Percentiles rank a stretch among this genome's conserved stretches.
These are phyloP conservation scores for Eucalyptus sp. DNA, from an alignment of 345 rosid species.

Conservation along the genomic window DNA sequence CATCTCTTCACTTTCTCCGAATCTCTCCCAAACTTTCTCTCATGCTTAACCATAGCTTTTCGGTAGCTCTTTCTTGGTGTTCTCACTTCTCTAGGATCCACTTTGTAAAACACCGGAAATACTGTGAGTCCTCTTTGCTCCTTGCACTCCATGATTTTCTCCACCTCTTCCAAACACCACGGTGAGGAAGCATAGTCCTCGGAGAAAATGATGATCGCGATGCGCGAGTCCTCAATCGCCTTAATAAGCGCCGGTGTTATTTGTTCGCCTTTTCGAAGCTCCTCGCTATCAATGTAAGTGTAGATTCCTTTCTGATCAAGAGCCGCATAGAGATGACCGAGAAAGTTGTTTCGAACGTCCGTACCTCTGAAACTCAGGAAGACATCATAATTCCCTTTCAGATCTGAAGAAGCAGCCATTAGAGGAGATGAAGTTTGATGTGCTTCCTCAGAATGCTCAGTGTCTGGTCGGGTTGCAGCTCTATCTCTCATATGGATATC, in stretches of 20 bases:
- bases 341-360: background rate
- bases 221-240: background rate
- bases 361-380: background rate
- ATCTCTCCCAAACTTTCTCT: background rate
- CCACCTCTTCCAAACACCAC: background rate
- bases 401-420: background rate
- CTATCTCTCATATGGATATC: rapidly evolving
- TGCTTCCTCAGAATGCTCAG: background rate
- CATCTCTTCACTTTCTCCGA: background rate
- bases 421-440: background rate
- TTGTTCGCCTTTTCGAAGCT: rapidly evolving
- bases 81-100: background rate
- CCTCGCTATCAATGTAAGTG: background rate
- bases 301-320: background rate
- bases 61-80: background rate
- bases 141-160: background rate
- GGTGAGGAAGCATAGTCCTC: background rate
- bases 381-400: background rate
- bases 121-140: rapidly evolving
- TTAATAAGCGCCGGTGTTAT: background rate
- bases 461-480: background rate
- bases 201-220: background rate
- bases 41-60: background rate
- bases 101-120: background rate
- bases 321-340: background rate